phyloP scores from a whole-genome alignment of 768 basidiomycete species.

The Leucocoprinus birnbaumii region DNA sequence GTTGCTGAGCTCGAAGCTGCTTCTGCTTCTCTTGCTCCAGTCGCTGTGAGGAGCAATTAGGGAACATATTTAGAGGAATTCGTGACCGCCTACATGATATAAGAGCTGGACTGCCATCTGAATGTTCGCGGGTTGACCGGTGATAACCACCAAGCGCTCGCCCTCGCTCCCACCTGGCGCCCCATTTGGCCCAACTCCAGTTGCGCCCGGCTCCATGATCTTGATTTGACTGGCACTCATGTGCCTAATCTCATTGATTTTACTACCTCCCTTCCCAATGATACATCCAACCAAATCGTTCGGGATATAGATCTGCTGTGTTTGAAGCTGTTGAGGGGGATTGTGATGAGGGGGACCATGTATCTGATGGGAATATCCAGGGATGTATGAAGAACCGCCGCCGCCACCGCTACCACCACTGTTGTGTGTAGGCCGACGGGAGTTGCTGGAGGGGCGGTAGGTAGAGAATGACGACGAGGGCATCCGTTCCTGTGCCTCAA shows the following conservation, averaged over 20 bases:
- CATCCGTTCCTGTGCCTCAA: conserved; percentile 86
- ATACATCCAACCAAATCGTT: conserved; percentile 97
- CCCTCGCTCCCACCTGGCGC: conserved; percentile 76
- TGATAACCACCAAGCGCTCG: conserved; percentile 93
- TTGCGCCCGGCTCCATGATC: conserved; percentile 96
- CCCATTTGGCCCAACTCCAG: conserved; percentile 63
- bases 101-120: conserved; percentile 94
- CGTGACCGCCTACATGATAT: conserved; percentile 60
- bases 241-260: conserved; percentile 97
- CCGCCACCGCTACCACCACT: too few species aligned
- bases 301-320: conserved; percentile 97
- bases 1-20: conserved; percentile 48
- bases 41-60: conserved; percentile 42
- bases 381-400: conserved; percentile 62
- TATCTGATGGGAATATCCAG: conserved; percentile 41
- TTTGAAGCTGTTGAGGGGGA: conserved; percentile 77
- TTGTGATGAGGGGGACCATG: conserved; percentile 43
- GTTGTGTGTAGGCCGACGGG: conserved; percentile 20
- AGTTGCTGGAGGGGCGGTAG: conserved; percentile 59
- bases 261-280: conserved; percentile 97
- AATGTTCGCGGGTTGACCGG: conserved; percentile 91
- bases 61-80: background rate
- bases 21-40: conserved; percentile 90
- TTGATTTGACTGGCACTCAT: conserved; percentile 96
- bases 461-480: conserved; percentile 64